Evolutionary conservation across 192 early-diverging fungal species (phyloP), one percentile per base, ranked within the genome.

Genomic region (Podila verticillata): DNA sequence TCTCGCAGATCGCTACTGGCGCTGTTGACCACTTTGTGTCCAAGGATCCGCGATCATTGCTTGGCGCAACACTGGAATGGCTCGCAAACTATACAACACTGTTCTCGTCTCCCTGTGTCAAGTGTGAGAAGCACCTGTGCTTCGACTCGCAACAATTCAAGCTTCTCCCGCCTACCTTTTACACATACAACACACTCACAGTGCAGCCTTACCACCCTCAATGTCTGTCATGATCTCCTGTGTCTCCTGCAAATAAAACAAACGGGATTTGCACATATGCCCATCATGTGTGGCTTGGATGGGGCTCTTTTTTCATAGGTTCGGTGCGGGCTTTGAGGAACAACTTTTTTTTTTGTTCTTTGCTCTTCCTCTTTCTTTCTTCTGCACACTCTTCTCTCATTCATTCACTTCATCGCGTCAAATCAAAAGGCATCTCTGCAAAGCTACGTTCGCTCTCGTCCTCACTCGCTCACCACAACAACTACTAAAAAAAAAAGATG

Each of bases 71-170:
- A 2, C 54, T 36, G 22, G 20, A 34, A 17, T 62, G 32, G 30
- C 61, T 36, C 20, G 31, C 61, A 5, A 12, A 28, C 13, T 28
- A 60, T 24, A 32, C 30, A 30, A 32, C 24, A 2, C 58, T 60
- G 58, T 32, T 60, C 58, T 30, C 30, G 8, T 60, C 58, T 5
- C 30, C 30, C 0, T 60, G 24, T 29, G 20, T 5, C 6, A 60
- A 60, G 29, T 60, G 85, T 58, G 72, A 74, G 35, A 86, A 84
- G 47, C 78, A 70, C 20, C 75, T 86, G 19, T 78, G 70, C 20
- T 86, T 79, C 34, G 85, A 86, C 44, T 86, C 85, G 5, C 85
- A 83, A 36, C 85, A 86, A 32, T 86, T 83, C 34, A 86, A 84
- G 51, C 74, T 82, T 26, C 68, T 86, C 7, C 85, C 85, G n/a